These are phyloP conservation scores for Phytophthora aleatoria DNA, from an alignment of 352 stramenopile genomes.

Conservation along the genomic window DNA sequence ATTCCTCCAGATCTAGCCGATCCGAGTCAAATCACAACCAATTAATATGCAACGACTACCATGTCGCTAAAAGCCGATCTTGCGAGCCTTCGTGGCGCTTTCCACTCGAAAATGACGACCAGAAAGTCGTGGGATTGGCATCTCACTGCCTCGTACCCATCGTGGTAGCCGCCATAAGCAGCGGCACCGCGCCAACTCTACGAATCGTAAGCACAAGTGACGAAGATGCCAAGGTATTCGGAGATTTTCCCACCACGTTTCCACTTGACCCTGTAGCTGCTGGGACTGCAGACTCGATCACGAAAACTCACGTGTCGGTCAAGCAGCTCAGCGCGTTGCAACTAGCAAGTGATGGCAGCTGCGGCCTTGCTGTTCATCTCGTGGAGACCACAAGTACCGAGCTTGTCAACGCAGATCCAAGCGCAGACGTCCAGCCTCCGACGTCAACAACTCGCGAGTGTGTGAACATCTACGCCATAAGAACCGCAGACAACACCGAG, in stretches of 20 bases:
- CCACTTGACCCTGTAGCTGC: constrained; percentile 4
- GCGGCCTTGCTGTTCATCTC: constrained; percentile 28
- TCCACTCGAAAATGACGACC: constrained; percentile 8
- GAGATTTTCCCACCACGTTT: constrained; percentile 17
- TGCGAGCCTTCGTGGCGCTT: constrained; percentile 36
- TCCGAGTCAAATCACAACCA: constrained; percentile 16
- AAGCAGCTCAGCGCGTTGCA: constrained; percentile 28
- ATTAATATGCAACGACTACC: constrained; percentile 43
- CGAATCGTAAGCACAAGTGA: constrained; percentile 6
- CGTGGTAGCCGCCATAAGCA: constrained; percentile 13
- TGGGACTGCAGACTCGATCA: neutral
- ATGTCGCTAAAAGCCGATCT: constrained; percentile 45
- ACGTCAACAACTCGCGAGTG: constrained; percentile 12
- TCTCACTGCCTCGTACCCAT: constrained; percentile 25
- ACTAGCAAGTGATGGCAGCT: constrained; percentile 7
- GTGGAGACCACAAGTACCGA: constrained; percentile 7
- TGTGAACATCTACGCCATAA: constrained; percentile 27
- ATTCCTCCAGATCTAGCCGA: constrained; percentile 9
- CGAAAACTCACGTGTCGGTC: constrained; percentile 13
- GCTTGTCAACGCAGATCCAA: neutral
- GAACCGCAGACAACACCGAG: neutral
- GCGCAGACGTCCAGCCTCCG: constrained; percentile 5
- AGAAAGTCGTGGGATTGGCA: constrained; percentile 14
- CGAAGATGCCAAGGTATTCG: neutral
- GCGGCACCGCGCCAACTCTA: neutral